phyloP scores from a whole-genome alignment of 2,329 filamentous ascomycete species.

The Exophiala oligosperma region DNA sequence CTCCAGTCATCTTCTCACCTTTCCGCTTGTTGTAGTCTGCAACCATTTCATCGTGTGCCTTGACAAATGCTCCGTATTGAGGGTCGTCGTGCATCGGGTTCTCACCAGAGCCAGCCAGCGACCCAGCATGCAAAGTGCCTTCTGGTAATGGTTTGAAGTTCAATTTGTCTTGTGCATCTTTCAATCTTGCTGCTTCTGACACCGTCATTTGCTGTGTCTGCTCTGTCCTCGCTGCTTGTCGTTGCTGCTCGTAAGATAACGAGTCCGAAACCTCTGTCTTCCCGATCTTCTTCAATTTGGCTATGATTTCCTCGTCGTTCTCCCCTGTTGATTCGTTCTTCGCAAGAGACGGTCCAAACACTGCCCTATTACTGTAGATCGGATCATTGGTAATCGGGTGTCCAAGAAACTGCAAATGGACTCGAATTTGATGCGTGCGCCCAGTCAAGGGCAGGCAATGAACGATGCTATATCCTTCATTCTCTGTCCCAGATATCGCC shows the following conservation, averaged over 20 bases:
- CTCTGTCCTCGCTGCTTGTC: constrained; percentile 19
- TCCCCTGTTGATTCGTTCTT: constrained; percentile 65
- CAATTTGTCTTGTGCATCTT: constrained; percentile 3
- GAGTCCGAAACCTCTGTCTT: constrained; percentile 91
- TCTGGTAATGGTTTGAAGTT: constrained; percentile 21
- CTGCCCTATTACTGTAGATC: constrained; percentile 91
- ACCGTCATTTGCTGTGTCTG: constrained; percentile 31
- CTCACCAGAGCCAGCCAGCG: constrained; percentile 7
- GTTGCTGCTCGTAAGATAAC: constrained; percentile 70
- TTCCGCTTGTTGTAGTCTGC: constrained; percentile 85
- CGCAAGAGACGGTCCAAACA: constrained; percentile 83
- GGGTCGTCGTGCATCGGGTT: constrained; percentile 22
- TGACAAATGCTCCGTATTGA: constrained; percentile 23
- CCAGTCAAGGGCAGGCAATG: constrained; percentile 92
- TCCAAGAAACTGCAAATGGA: constrained; percentile 91
- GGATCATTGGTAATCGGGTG: constrained; percentile 97
- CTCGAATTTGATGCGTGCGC: constrained; percentile 89
- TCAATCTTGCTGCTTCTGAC: constrained; percentile 18
- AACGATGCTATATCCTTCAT: constrained; percentile 86
- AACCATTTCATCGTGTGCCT: constrained; percentile 73
- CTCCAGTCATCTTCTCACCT: constrained; percentile 89
- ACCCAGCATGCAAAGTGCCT: constrained; percentile 36
- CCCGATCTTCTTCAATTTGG: constrained; percentile 82
- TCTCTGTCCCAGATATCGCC: constrained; percentile 42
- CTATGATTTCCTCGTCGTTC: constrained; percentile 87